phyloP scores from a whole-genome alignment of 169 alveolate species.

The Plasmodium yoelii region DNA sequence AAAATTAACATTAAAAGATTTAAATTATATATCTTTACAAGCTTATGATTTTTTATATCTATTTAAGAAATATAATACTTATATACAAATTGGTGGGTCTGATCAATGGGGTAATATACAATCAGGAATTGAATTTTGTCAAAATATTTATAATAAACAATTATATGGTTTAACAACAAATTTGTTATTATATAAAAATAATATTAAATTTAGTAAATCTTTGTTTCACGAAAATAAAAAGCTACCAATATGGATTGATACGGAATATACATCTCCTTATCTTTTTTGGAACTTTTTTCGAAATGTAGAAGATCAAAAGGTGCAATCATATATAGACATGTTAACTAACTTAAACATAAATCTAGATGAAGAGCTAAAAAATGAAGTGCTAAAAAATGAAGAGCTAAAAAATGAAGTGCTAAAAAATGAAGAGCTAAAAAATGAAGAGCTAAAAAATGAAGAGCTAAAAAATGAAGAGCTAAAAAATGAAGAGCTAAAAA shows the following conservation, averaged over 20 bases:
- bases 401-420: not conserved
- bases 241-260: conserved; percentile 60
- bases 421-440: not conserved
- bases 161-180: conserved; percentile 84
- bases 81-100: conserved; percentile 89
- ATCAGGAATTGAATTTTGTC: conserved; percentile 85
- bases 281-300: conserved; percentile 75
- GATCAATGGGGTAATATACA: conserved; percentile 91
- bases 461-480: not conserved
- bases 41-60: conserved; percentile 86
- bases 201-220: conserved; percentile 82
- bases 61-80: conserved; percentile 74
- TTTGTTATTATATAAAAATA: conserved; percentile 76
- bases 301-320: conserved; percentile 63
- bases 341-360: conserved; percentile 48
- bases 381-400: not conserved
- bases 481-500: not conserved
- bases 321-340: conserved; percentile 32
- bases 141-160: conserved; percentile 20
- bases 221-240: conserved; percentile 31
- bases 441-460: not conserved
- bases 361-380: not conserved
- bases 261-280: conserved; percentile 14
- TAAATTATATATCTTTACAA: conserved; percentile 86
- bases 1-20: conserved; percentile 82